These are phyloP conservation scores for Pythium rishiriense DNA, from an alignment of 352 stramenopile genomes.

Conservation along the genomic window DNA sequence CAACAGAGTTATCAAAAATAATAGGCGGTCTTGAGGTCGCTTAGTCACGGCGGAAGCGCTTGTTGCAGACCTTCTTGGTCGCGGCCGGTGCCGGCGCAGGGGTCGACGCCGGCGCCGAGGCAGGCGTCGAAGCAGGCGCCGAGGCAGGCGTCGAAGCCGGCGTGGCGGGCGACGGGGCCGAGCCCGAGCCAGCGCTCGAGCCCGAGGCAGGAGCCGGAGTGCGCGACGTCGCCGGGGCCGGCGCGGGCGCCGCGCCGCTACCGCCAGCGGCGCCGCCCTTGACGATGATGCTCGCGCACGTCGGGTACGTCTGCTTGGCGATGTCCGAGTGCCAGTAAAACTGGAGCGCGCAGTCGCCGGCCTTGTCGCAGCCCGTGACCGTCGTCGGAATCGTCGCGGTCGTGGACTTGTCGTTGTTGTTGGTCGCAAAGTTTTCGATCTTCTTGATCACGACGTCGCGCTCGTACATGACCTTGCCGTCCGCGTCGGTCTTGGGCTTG, in stretches of 20 bases:
- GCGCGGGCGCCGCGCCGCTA: constrained; percentile 1
- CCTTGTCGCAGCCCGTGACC: constrained; percentile 42
- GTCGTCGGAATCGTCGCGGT: constrained; percentile 42
- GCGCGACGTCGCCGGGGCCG: constrained; percentile 2
- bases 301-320: constrained; percentile 62
- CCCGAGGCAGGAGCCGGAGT: constrained; percentile 5
- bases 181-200: not conserved
- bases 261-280: constrained; percentile 24
- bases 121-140: not conserved
- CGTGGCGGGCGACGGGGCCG: not conserved
- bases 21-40: too few relatives aligned
- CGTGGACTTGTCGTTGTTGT: constrained; percentile 29
- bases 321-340: constrained; percentile 68
- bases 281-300: constrained; percentile 52
- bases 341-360: constrained; percentile 51
- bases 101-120: not conserved
- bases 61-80: constrained; percentile 16
- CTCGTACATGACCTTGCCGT: constrained; percentile 50
- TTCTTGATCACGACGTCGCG: constrained; percentile 35
- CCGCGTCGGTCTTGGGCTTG: constrained; percentile 43
- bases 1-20: too few relatives aligned
- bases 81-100: not conserved
- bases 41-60: constrained; percentile 13
- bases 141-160: not conserved
- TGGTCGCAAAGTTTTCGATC: constrained; percentile 43